Conservation (phyloP, 2,329 filamentous ascomycete species). For the Ophiobolus disseminans region DNA sequence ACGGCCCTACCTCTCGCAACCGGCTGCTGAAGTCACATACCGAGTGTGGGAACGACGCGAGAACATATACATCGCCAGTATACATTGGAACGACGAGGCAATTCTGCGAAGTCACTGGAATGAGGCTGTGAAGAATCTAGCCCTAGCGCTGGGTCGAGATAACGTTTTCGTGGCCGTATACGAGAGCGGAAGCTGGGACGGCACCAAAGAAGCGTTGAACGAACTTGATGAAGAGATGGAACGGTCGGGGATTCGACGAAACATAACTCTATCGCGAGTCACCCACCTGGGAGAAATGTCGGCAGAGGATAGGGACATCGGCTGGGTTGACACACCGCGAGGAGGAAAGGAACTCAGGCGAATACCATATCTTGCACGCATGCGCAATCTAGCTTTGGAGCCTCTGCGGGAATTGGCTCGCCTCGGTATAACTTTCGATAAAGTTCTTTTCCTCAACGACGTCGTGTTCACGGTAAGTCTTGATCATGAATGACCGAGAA, state of each 20-base stretch:
- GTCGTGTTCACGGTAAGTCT: slow-evolving; percentile 64
- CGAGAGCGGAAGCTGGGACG: slow-evolving; percentile 73
- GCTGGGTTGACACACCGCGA: slow-evolving; percentile 50
- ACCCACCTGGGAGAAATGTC: slow-evolving; percentile 46
- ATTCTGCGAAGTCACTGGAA: slow-evolving; percentile 70
- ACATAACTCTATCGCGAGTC: slow-evolving; percentile 63
- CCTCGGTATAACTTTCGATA: slow-evolving; percentile 61
- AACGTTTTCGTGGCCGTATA: slow-evolving; percentile 72
- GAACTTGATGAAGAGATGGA: slow-evolving; percentile 63
- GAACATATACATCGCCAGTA: slow-evolving; percentile 51
- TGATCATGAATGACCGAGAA: neutral
- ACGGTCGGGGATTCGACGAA: slow-evolving; percentile 59
- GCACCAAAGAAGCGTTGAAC: slow-evolving; percentile 65
- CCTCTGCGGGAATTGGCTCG: slow-evolving; percentile 61
- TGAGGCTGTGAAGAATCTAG: slow-evolving; percentile 63
- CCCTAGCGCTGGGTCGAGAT: slow-evolving; percentile 62
- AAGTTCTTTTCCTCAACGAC: slow-evolving; percentile 68
- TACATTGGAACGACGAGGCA: slow-evolving; percentile 71
- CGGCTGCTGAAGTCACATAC: too few relatives aligned
- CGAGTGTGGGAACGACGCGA: neutral
- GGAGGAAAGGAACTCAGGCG: slow-evolving; percentile 62
- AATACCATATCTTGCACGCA: slow-evolving; percentile 70
- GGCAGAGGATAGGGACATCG: neutral
- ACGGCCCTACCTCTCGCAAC: too few relatives aligned
- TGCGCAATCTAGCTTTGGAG: slow-evolving; percentile 68